Percentiles rank a stretch among this genome's conserved stretches.
Conservation (phyloP, 2,329 filamentous ascomycete genomes). For the Xylariales sp. region DNA sequence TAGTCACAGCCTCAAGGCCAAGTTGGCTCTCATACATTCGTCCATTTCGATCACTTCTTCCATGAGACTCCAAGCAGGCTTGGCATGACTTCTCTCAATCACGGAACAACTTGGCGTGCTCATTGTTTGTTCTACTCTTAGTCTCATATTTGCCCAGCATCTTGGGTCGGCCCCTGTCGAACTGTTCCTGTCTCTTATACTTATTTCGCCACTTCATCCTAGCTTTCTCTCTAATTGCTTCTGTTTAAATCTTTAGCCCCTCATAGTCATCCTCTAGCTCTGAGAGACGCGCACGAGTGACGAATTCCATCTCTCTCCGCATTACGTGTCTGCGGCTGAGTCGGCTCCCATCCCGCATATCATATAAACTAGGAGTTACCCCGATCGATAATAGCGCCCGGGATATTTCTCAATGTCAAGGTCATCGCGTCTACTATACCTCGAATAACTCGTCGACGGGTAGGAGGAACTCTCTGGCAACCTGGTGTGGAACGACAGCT, state of each 20-base stretch:
- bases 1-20: conserved; percentile 1
- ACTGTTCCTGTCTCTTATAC: conserved; percentile 8
- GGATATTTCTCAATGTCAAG: too few relatives aligned
- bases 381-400: too few relatives aligned
- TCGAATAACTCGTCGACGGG: conserved; percentile 12
- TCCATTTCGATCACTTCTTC: not conserved
- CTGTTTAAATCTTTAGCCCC: conserved; percentile 10
- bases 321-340: conserved; percentile 2
- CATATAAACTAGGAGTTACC: conserved; percentile 16
- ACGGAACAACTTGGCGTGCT: not conserved
- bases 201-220: conserved; percentile 7
- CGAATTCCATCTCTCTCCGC: conserved; percentile 19
- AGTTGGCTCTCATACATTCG: not conserved
- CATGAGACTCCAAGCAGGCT: conserved; percentile 8
- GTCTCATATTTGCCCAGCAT: not conserved
- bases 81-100: conserved; percentile 1
- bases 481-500: not conserved
- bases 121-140: too few relatives aligned
- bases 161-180: not conserved
- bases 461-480: conserved; percentile 8
- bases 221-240: not conserved
- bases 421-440: conserved; percentile 15
- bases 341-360: not conserved
- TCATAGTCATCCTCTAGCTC: conserved; percentile 15
- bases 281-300: conserved; percentile 20